Conservation (phyloP, 164 flowering plant genomes). For the Vitis rotundifolia region DNA sequence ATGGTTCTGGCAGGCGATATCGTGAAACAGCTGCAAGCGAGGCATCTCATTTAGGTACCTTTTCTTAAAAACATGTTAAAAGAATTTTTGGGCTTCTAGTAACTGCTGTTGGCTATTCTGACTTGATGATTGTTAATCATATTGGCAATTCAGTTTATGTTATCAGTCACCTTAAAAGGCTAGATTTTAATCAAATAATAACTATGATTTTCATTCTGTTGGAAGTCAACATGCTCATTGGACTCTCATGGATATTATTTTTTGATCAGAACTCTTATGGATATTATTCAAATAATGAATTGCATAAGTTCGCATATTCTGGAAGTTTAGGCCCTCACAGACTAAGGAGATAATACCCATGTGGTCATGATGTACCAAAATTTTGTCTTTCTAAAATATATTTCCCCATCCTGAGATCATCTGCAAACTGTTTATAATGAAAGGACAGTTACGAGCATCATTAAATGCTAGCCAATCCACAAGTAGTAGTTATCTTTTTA, state of each 20-base stretch:
- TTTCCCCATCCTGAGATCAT: too few species aligned
- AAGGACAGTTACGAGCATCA: too few species aligned
- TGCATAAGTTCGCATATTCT: neutral
- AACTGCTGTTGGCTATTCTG: neutral
- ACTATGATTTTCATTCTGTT: neutral
- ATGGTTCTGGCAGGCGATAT: slow-evolving; percentile 46
- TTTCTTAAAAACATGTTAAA: neutral
- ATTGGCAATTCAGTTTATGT: neutral
- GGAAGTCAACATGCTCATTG: neutral
- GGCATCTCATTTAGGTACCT: slow-evolving; percentile 45
- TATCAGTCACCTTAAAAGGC: neutral
- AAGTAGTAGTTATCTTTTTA: too few species aligned
- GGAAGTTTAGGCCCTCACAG: neutral
- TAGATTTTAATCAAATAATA: neutral
- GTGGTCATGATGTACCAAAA: neutral
- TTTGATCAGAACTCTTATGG: neutral
- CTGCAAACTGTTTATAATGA: too few species aligned
- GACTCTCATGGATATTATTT: neutral
- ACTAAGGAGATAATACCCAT: neutral
- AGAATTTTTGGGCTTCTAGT: neutral
- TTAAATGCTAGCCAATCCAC: too few species aligned
- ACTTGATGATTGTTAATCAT: neutral
- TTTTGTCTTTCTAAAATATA: too few species aligned
- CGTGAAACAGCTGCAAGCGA: slow-evolving; percentile 48
- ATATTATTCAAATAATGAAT: neutral